Evolutionary conservation across 2,329 filamentous ascomycete species (phyloP).

Genomic region (Aspergillus hiratsukae): DNA sequence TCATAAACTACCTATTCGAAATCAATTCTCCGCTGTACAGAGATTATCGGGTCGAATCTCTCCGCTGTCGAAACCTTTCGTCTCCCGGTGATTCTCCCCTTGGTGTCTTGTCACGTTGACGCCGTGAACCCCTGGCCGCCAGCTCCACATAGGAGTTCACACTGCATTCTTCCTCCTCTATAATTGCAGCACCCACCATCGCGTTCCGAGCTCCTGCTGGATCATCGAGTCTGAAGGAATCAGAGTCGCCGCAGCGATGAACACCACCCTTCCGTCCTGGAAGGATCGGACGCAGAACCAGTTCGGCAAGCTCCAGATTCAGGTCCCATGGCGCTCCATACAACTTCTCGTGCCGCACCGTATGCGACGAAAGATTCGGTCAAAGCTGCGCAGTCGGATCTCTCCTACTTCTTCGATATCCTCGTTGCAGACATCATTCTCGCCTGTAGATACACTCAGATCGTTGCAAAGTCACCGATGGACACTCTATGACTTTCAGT

Average conservation of each 20-base stretch:
- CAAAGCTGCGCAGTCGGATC: conserved; percentile 62
- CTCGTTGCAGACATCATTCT: conserved; percentile 75
- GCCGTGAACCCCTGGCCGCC: conserved; percentile 17
- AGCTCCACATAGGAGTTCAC: conserved; percentile 6
- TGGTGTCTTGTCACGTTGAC: conserved; percentile 13
- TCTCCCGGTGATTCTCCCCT: background rate
- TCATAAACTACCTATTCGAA: conserved; percentile 5
- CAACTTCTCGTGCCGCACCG: conserved; percentile 56
- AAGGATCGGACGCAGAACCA: conserved; percentile 44
- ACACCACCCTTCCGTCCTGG: conserved; percentile 39
- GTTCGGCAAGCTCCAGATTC: conserved; percentile 43
- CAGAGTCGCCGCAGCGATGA: conserved; percentile 29
- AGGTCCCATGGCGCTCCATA: conserved; percentile 48
- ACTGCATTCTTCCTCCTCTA: conserved; percentile 1
- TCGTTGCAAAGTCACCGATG: conserved; percentile 73
- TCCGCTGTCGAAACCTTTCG: conserved; percentile 13
- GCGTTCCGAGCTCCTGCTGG: background rate
- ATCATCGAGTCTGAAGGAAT: background rate
- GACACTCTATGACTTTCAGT: conserved; percentile 80
- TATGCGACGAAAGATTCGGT: conserved; percentile 63
- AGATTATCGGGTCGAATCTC: conserved; percentile 9
- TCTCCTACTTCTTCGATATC: conserved; percentile 70
- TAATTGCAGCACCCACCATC: background rate
- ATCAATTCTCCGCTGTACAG: conserved; percentile 9
- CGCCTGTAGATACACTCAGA: conserved; percentile 70